These are phyloP conservation scores for Mortierella hygrophila DNA, from an alignment of 192 early-diverging fungal species.

Conservation along the genomic window DNA sequence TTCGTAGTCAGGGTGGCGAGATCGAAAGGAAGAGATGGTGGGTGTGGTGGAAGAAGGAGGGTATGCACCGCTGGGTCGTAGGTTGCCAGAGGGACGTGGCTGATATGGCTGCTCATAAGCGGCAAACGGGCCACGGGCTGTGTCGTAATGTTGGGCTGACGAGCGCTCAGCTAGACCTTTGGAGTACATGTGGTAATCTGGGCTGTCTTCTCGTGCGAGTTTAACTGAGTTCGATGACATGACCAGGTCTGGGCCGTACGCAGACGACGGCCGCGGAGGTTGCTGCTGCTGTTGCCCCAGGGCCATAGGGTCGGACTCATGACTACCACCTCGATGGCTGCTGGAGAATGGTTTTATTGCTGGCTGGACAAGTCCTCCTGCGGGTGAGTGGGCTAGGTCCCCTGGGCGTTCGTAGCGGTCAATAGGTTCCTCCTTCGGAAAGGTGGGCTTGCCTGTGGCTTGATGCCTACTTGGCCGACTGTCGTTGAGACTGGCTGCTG, in stretches of 20 bases:
- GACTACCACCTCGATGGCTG: slow-evolving; percentile 1
- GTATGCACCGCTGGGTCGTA: neutral
- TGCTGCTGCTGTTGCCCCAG: neutral
- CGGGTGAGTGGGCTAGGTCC: neutral
- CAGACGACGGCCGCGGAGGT: slow-evolving; percentile 6
- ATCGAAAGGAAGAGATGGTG: neutral
- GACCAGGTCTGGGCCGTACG: neutral
- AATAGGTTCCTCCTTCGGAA: slow-evolving; percentile 3
- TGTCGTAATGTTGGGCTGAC: slow-evolving; percentile 5
- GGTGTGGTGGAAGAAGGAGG: neutral
- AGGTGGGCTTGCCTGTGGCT: neutral
- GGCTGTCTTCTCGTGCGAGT: neutral
- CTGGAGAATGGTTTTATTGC: neutral
- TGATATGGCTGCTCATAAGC: slow-evolving; percentile 1
- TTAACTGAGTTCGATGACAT: neutral
- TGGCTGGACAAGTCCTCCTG: slow-evolving; percentile 26
- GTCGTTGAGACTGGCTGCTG: slow-evolving; percentile 35
- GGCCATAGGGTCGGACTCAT: neutral
- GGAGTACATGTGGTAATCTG: neutral
- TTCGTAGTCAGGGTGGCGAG: neutral
- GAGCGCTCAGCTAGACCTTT: neutral
- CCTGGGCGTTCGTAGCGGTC: neutral
- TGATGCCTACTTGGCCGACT: neutral
- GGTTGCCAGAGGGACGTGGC: neutral
- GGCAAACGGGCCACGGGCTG: slow-evolving; percentile 5